Percentiles rank a stretch among this genome's conserved stretches.
Conservation (phyloP, 106 monocot genomes). For the Agapanthus africanus region DNA sequence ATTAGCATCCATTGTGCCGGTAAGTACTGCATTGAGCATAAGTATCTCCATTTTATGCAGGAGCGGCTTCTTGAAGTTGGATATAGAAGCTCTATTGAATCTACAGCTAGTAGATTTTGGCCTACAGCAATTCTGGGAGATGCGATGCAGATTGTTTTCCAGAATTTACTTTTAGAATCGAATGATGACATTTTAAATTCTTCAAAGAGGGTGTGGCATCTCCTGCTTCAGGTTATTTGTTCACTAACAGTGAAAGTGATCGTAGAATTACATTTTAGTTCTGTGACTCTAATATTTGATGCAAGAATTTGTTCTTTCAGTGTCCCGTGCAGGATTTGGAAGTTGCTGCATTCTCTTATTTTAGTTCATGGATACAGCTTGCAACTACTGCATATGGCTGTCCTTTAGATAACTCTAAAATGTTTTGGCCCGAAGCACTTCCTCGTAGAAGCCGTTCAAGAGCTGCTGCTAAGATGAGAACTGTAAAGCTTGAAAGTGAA, state of each 20-base stretch:
- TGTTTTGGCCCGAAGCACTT: constrained; percentile 84
- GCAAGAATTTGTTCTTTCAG: constrained; percentile 37
- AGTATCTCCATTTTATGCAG: constrained; percentile 19
- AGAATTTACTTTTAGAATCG: constrained; percentile 86
- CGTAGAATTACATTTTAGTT: too few relatives aligned
- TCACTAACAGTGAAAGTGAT: not conserved
- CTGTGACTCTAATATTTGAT: not conserved
- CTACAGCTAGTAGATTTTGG: constrained; percentile 45
- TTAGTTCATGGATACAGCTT: constrained; percentile 73
- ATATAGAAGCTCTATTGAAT: constrained; percentile 29
- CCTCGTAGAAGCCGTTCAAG: constrained; percentile 82
- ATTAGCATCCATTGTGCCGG: not conserved
- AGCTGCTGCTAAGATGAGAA: constrained; percentile 93
- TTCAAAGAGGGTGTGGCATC: constrained; percentile 88
- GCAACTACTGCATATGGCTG: constrained; percentile 83
- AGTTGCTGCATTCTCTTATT: constrained; percentile 56
- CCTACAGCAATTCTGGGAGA: constrained; percentile 70
- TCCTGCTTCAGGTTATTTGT: constrained; percentile 70
- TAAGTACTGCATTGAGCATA: not conserved
- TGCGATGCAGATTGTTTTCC: constrained; percentile 89
- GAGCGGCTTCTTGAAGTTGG: constrained; percentile 88
- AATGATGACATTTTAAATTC: constrained; percentile 76
- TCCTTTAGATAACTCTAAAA: constrained; percentile 64
- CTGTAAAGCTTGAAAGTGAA: constrained; percentile 59
- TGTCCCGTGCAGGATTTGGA: constrained; percentile 71